phyloP scores from a whole-genome alignment of 768 basidiomycete species.

The Pulveroboletus ravenelii region DNA sequence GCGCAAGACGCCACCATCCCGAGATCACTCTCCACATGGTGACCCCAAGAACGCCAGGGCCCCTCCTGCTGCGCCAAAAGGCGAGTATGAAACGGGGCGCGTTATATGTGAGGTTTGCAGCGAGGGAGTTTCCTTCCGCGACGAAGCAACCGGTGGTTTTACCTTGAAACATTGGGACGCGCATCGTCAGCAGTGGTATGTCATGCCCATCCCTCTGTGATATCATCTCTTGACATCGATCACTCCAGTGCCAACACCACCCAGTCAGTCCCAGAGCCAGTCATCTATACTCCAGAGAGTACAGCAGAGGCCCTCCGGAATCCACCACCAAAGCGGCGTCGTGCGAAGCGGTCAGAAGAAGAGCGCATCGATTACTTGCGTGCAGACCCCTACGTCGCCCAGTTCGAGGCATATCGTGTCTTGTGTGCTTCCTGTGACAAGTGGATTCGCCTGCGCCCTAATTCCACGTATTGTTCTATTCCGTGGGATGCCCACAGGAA shows the following conservation, averaged over 20 bases:
- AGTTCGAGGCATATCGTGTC: slow-evolving; percentile 76
- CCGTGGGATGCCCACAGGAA: slow-evolving; percentile 85
- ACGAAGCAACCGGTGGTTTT: slow-evolving; percentile 58
- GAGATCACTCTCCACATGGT: slow-evolving; percentile 15
- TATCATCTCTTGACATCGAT: slow-evolving; percentile 6
- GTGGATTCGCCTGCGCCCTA: slow-evolving; percentile 81
- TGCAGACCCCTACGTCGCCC: slow-evolving; percentile 71
- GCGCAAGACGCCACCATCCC: slow-evolving; percentile 34
- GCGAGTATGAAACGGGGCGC: slow-evolving; percentile 62
- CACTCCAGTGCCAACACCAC: slow-evolving; percentile 28
- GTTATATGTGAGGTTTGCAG: slow-evolving; percentile 66
- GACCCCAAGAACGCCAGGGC: slow-evolving; percentile 8
- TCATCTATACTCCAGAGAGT: slow-evolving; percentile 42
- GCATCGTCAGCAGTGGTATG: slow-evolving; percentile 58
- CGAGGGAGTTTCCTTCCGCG: slow-evolving; percentile 58
- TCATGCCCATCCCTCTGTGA: slow-evolving; percentile 7
- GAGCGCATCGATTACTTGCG: slow-evolving; percentile 68
- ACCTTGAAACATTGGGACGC: slow-evolving; percentile 67
- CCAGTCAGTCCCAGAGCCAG: slow-evolving; percentile 32
- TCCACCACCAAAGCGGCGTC: slow-evolving; percentile 57
- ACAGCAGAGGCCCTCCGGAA: slow-evolving; percentile 40
- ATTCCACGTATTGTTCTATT: slow-evolving; percentile 84
- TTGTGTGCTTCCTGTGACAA: slow-evolving; percentile 78
- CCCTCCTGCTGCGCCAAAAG: slow-evolving; percentile 25
- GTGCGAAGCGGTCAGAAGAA: slow-evolving; percentile 73